These are phyloP conservation scores for Yamadazyma membranifaciens DNA, from an alignment of 1,139 yeast genomes.

Conservation along the genomic window DNA sequence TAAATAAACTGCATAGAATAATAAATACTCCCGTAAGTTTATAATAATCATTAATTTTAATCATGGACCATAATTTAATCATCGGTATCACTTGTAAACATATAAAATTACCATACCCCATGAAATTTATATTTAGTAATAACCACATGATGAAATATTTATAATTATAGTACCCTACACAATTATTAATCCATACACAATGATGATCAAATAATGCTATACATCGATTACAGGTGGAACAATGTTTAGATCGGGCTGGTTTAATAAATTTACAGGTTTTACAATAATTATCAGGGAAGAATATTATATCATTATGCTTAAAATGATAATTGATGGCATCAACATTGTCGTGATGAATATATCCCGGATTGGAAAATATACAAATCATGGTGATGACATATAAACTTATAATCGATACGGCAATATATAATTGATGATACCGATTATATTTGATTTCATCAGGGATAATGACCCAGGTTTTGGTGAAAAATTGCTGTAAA, in stretches of 20 bases:
- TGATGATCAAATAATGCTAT: slow-evolving; percentile 80
- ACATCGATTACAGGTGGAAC: slow-evolving; percentile 71
- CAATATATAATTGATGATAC: slow-evolving; percentile 22
- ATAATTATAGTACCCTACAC: slow-evolving; percentile 78
- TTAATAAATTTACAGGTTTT: slow-evolving; percentile 66
- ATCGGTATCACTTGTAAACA: slow-evolving; percentile 29
- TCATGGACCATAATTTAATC: slow-evolving; percentile 27
- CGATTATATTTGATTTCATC: slow-evolving; percentile 3
- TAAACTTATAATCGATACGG: slow-evolving; percentile 34
- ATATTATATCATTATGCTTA: slow-evolving; percentile 58
- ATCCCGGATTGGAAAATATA: slow-evolving; percentile 59
- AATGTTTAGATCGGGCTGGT: slow-evolving; percentile 90
- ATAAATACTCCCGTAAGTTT: slow-evolving; percentile 51
- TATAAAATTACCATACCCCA: slow-evolving; percentile 60
- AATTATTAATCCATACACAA: slow-evolving; percentile 92
- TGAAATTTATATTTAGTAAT: slow-evolving; percentile 50
- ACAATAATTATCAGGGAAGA: slow-evolving; percentile 41
- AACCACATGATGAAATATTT: slow-evolving; percentile 68
- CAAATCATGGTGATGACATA: slow-evolving; percentile 24
- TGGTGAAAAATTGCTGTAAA: slow-evolving; percentile 42
- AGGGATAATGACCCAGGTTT: slow-evolving; percentile 33
- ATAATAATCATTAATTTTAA: slow-evolving; percentile 27
- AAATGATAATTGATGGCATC: slow-evolving; percentile 18
- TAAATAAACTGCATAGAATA: slow-evolving; percentile 53
- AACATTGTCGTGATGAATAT: slow-evolving; percentile 21